A percentile compares a stretch with the other conserved stretches of the same genome.
Evolutionary conservation across 139 green algal genomes (phyloP).

Genomic region (Asterochloris erici): DNA sequence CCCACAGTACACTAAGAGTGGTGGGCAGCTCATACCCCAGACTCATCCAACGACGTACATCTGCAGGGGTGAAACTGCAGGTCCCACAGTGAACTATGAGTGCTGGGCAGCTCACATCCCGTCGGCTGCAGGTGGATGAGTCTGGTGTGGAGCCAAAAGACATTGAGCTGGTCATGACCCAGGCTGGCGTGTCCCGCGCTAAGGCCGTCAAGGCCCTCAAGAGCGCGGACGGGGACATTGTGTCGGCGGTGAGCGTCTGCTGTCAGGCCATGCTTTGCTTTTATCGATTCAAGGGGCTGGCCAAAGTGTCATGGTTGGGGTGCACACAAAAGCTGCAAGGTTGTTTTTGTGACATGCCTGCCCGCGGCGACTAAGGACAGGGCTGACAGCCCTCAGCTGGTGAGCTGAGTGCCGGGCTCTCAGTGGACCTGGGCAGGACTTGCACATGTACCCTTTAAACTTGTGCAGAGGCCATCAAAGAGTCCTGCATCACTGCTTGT

Average conservation of each 20-base stretch:
- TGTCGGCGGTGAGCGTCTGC: slow-evolving; percentile 55
- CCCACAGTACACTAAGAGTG: too few relatives aligned
- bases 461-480: too few relatives aligned
- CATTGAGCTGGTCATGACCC: slow-evolving; percentile 98
- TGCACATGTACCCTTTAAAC: too few relatives aligned
- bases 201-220: slow-evolving; percentile 96
- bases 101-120: background rate
- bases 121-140: slow-evolving; percentile 73
- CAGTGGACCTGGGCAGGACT: too few relatives aligned
- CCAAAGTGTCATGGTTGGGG: background rate
- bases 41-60: too few relatives aligned
- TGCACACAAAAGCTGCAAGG: too few relatives aligned
- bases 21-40: background rate
- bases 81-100: too few relatives aligned
- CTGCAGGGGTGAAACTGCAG: background rate
- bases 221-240: slow-evolving; percentile 89
- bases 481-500: too few relatives aligned
- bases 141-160: slow-evolving; percentile 96
- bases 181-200: slow-evolving; percentile 81
- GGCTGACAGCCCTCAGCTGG: too few relatives aligned
- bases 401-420: too few relatives aligned
- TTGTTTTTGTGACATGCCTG: too few relatives aligned
- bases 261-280: slow-evolving; percentile 74
- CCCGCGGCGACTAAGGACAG: too few relatives aligned
- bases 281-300: background rate